Evolutionary conservation across 176 grass and related monocot species (phyloP).

Genomic region (Hordeum marinum): DNA sequence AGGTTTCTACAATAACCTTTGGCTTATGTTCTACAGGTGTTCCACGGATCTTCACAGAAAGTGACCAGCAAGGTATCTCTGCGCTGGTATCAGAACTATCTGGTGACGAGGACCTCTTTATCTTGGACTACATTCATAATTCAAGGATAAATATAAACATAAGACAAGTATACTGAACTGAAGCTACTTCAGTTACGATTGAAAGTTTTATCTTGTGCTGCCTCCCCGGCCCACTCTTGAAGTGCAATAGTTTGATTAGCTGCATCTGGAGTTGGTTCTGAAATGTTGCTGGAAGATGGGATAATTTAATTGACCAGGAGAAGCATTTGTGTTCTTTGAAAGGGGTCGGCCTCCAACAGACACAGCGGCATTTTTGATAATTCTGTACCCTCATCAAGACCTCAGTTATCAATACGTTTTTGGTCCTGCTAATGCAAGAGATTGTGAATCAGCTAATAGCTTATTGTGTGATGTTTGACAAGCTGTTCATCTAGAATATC

Average conservation of each 20-base stretch:
- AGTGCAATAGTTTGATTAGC: neutral
- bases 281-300: neutral
- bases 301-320: neutral
- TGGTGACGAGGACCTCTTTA: constrained; percentile 41
- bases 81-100: constrained; percentile 46
- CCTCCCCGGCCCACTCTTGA: neutral
- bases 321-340: neutral
- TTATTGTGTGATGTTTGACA: neutral
- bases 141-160: constrained; percentile 93
- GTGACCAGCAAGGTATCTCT: constrained; percentile 50
- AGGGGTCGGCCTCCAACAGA: neutral
- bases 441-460: neutral
- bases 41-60: constrained; percentile 62
- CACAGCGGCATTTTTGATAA: neutral
- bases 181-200: neutral
- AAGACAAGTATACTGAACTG: constrained; percentile 61
- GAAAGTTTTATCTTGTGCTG: neutral
- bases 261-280: neutral
- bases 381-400: neutral
- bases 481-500: neutral
- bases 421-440: neutral
- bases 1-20: neutral
- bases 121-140: constrained; percentile 57
- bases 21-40: constrained; percentile 33
- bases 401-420: neutral